Evolutionary conservation across 768 basidiomycete genomes (phyloP), one percentile per base, ranked within the genome.

Genomic region (Mycena vulgaris): DNA sequence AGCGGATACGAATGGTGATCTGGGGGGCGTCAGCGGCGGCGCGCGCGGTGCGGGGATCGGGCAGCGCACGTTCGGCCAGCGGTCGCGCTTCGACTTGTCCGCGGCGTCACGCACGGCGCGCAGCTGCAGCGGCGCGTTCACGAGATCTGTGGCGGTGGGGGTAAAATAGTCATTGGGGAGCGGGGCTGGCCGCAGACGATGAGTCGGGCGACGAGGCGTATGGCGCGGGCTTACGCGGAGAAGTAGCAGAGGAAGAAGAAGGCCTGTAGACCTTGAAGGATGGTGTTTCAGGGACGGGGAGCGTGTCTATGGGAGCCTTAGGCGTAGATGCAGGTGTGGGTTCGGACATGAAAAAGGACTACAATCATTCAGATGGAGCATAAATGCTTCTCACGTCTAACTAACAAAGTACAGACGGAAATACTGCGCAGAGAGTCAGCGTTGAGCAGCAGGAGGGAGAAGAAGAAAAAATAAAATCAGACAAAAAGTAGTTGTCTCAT

Each of bases 1-100:
- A 97, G 75, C 88, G 89, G 72, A 97, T 80, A 23, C 96, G 89
- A 73, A 97, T 93, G 3, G 87, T 93, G 2, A 94, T 95, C 94
- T 96, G 73, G 17, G 37, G 39, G 19, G 47, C 42, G 35, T 66
- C 0, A 60, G 63, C 37, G 31, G 42, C 19, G 27, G n/a, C n/a
- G n/a, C n/a, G n/a, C n/a, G n/a, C 7, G 16, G 31, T 33, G 27
- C 21, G 62, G 57, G 53, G 40, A 16, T n/a, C 33, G 28, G n/a
- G 17, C 17, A 40, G 77, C 86, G 71, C 69, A 95, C 94, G 66
- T 85, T 88, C 11, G 95, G 95, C 90, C 92, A 96, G 74, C 89
- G 86, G 58, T 90, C 89, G 55, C 79, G 83, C 76, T 89, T 93
- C 31, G 84, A 81, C 77, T 87, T 89, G 72, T 88, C 86, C 27